phyloP scores from a whole-genome alignment of 306 rosid species.

The Neltuma alba region DNA sequence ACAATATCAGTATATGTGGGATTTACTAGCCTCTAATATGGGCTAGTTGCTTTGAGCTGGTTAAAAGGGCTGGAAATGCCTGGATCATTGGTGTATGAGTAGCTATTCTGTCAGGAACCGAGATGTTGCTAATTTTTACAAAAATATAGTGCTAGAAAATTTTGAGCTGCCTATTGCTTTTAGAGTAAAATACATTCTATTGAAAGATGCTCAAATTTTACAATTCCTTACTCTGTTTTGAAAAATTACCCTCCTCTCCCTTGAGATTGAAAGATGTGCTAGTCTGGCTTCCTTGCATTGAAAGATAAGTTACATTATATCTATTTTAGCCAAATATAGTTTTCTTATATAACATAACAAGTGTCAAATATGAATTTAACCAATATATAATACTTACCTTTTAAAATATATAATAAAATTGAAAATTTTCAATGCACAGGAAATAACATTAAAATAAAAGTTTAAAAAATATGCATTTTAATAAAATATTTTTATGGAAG shows the following conservation, averaged over 20 bases:
- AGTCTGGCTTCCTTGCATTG: neutral
- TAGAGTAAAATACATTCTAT: neutral
- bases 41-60: conserved; percentile 11
- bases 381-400: neutral
- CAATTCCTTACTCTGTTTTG: neutral
- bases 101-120: neutral
- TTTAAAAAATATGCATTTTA: neutral
- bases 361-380: neutral
- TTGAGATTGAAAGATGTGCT: no score
- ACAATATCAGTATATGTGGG: neutral
- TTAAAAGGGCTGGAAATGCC: conserved; percentile 28
- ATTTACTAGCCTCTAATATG: neutral
- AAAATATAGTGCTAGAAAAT: neutral
- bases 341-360: neutral
- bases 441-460: neutral
- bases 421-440: neutral
- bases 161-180: conserved; percentile 4
- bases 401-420: neutral
- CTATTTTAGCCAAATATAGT: neutral
- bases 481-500: neutral
- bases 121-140: conserved; percentile 9
- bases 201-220: neutral
- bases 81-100: conserved; percentile 25
- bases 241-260: neutral
- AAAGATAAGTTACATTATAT: neutral